Evolutionary conservation across 75 land plant genomes (phyloP).

Genomic region (Cupressus sempervirens): DNA sequence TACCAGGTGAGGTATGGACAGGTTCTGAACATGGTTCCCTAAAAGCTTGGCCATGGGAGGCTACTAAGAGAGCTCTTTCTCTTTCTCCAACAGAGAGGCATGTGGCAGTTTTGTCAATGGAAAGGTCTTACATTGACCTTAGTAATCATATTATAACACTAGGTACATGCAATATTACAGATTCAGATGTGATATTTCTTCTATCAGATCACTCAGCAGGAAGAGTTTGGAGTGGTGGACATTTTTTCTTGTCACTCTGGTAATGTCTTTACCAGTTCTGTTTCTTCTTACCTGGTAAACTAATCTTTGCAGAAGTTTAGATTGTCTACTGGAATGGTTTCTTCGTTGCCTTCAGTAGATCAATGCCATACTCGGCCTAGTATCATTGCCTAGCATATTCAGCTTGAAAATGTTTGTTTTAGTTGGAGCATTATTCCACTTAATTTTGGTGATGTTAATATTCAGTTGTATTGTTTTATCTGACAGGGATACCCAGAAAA

Average conservation of each 20-base stretch:
- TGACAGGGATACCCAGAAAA: slow-evolving; percentile 84
- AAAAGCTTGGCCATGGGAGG: slow-evolving; percentile 82
- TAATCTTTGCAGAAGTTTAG: neutral
- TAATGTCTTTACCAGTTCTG: slow-evolving; percentile 22
- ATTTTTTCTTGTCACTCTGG: slow-evolving; percentile 73
- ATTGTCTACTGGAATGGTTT: neutral
- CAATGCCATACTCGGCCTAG: neutral
- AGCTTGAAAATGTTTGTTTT: neutral
- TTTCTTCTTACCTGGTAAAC: neutral
- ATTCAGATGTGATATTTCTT: slow-evolving; percentile 67
- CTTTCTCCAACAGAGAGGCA: slow-evolving; percentile 37
- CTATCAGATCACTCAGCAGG: slow-evolving; percentile 61
- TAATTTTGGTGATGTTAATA: neutral
- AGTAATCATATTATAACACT: slow-evolving; percentile 48
- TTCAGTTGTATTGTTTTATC: slow-evolving; percentile 14
- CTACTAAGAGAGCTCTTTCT: slow-evolving; percentile 47
- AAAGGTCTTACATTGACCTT: slow-evolving; percentile 72
- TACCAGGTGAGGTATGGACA: slow-evolving; percentile 89
- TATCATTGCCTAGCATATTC: neutral
- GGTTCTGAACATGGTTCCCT: slow-evolving; percentile 76
- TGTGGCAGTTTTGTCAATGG: slow-evolving; percentile 54
- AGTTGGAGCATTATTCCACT: slow-evolving; percentile 1
- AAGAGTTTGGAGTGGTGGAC: slow-evolving; percentile 80
- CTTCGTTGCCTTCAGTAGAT: neutral
- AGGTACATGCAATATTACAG: slow-evolving; percentile 43